These are phyloP conservation scores for Diplocarpon rosae DNA, from an alignment of 2,329 filamentous ascomycete species.

Conservation along the genomic window DNA sequence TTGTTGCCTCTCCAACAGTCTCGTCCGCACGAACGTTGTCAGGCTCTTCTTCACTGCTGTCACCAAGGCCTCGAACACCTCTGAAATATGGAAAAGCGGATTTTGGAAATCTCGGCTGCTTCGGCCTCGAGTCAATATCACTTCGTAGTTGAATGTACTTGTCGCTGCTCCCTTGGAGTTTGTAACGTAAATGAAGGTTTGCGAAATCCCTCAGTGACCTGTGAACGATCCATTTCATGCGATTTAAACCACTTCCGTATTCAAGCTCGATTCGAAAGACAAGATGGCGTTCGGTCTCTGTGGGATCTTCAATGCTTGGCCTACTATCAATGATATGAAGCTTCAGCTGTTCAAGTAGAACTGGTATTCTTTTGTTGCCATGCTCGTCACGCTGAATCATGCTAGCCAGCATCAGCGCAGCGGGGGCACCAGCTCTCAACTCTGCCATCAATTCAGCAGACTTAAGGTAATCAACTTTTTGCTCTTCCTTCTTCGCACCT, in stretches of 20 bases:
- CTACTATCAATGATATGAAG: constrained; percentile 73
- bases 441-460: constrained; percentile 96
- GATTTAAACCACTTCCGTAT: constrained; percentile 87
- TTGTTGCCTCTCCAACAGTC: constrained; percentile 51
- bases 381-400: constrained; percentile 98
- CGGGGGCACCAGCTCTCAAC: constrained; percentile 81
- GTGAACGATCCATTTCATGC: constrained; percentile 94
- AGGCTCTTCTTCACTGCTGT: constrained; percentile 58
- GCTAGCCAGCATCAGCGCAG: constrained; percentile 86
- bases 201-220: constrained; percentile 81
- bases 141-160: constrained; percentile 63
- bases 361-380: constrained; percentile 86
- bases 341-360: constrained; percentile 89
- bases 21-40: constrained; percentile 28
- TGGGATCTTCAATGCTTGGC: constrained; percentile 43
- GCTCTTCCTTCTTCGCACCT: constrained; percentile 71
- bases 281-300: constrained; percentile 56
- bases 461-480: constrained; percentile 82
- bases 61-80: constrained; percentile 64
- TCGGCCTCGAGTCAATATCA: constrained; percentile 56
- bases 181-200: constrained; percentile 90
- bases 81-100: constrained; percentile 85
- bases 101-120: constrained; percentile 81
- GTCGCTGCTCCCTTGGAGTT: constrained; percentile 72
- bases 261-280: constrained; percentile 88